Evolutionary conservation across 2,329 filamentous ascomycete genomes (phyloP).

Genomic region (Coccinonectria pachysandricola): DNA sequence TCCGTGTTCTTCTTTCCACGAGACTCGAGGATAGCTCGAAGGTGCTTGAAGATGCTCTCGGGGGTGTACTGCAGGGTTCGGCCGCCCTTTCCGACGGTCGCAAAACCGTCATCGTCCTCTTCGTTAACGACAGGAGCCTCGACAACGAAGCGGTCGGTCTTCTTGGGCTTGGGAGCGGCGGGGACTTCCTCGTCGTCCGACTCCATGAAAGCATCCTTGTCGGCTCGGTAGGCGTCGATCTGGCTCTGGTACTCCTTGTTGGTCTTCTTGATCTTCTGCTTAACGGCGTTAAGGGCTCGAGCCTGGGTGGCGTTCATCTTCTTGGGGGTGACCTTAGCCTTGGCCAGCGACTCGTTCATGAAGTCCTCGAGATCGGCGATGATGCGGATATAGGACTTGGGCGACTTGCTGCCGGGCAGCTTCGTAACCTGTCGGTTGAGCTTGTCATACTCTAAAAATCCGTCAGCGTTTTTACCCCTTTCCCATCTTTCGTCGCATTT

Average conservation of each 20-base stretch:
- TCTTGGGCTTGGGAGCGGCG: slow-evolving; percentile 40
- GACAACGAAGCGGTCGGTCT: slow-evolving; percentile 26
- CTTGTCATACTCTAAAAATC: slow-evolving; percentile 73
- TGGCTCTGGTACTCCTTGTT: slow-evolving; percentile 88
- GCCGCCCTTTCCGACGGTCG: slow-evolving; percentile 79
- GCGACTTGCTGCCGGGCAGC: slow-evolving; percentile 65
- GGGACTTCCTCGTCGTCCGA: slow-evolving; percentile 67
- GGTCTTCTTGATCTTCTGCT: slow-evolving; percentile 98
- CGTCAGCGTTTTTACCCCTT: slow-evolving; percentile 8
- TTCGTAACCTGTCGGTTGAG: slow-evolving; percentile 79
- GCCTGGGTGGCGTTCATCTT: slow-evolving; percentile 98
- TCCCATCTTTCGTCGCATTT: neutral
- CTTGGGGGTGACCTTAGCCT: slow-evolving; percentile 92
- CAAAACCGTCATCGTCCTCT: slow-evolving; percentile 79
- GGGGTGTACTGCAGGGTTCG: slow-evolving; percentile 86
- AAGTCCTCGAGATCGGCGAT: slow-evolving; percentile 89
- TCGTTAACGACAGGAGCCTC: slow-evolving; percentile 38
- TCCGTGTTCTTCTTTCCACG: slow-evolving; percentile 99
- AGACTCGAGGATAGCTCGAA: slow-evolving; percentile 86
- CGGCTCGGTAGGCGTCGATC: slow-evolving; percentile 74
- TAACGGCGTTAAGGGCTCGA: slow-evolving; percentile 89
- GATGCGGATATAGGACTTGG: slow-evolving; percentile 87
- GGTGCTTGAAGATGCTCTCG: slow-evolving; percentile 96
- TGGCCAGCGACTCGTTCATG: slow-evolving; percentile 86
- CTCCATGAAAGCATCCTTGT: slow-evolving; percentile 82